These are phyloP conservation scores for Fusarium azukiicola DNA, from an alignment of 2,329 filamentous ascomycete species.

Conservation along the genomic window DNA sequence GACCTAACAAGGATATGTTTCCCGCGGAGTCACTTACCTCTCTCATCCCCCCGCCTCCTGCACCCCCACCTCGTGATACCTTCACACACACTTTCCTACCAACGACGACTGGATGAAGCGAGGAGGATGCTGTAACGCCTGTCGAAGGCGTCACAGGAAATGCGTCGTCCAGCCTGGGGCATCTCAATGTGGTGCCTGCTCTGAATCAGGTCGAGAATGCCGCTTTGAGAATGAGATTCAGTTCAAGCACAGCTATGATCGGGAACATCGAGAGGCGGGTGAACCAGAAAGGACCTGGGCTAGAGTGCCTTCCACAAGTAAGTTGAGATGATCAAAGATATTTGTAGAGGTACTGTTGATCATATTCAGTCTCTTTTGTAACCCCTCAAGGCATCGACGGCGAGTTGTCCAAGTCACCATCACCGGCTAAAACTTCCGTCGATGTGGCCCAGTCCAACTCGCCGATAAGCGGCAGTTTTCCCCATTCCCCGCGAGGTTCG, in stretches of 20 bases:
- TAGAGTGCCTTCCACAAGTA: conserved; percentile 1
- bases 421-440: not conserved
- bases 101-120: conserved; percentile 34
- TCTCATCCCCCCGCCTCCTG: conserved; percentile 5
- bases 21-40: conserved; percentile 19
- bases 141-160: conserved; percentile 35
- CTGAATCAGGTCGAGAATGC: conserved; percentile 31
- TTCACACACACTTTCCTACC: not conserved
- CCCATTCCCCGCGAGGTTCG: not conserved
- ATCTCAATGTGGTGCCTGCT: conserved; percentile 30
- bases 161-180: conserved; percentile 35
- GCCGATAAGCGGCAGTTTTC: not conserved
- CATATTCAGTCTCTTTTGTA: not conserved
- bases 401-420: conserved; percentile 7
- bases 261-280: not conserved
- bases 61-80: not conserved
- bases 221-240: conserved; percentile 38
- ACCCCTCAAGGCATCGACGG: conserved; percentile 5
- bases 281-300: not conserved
- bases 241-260: conserved; percentile 36
- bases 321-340: not conserved
- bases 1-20: conserved; percentile 15
- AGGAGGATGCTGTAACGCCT: conserved; percentile 34
- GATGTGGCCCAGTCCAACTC: not conserved
- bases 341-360: conserved; percentile 1